Base-by-base conservation (phyloP, 2,329 filamentous ascomycete genomes). In the Aspergillus versicolor region DNA sequence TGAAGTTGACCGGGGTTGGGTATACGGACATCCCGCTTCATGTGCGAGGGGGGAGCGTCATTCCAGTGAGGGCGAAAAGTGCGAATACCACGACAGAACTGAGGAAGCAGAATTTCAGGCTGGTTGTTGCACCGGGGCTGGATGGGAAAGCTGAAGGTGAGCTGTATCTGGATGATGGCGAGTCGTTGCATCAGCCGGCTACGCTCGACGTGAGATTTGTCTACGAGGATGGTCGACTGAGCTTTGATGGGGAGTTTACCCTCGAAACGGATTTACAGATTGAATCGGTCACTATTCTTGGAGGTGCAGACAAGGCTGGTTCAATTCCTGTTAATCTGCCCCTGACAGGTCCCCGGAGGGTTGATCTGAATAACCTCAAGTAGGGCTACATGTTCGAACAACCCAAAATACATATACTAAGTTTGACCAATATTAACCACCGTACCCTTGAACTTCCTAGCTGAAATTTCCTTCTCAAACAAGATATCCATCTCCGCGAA, bases 41-140 rank as follows among this genome's bases (percentile, higher is more conserved):
- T 67, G 81, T 88, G 65, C 81, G 82, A 48, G 84, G 84, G n/a
- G 86, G 86, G n/a, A 78, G 70, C 52, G 82, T 88, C 58, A 65
- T 88, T 13, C 84, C 85, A 0, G 69, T 84, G 52, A 81, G 86
- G 27, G 68, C 70, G 1, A 71, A 76, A 37, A 78, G 77, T 30
- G 82, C 82, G 2, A 82, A 81, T 76, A 90, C 78, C 65, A 92
- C 72, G 67, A 85, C 66, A 69, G 88, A 79, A 17, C 71, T 86
- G 42, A 78, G 82, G 40, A 80, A 83, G 62, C 78, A 88, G 64
- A 79, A 86, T 62, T 93, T 93, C 74, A 81, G 87, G 68, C 75
- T 95, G 48, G 66, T 93, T 32, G 80, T 95, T 44, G 87, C 90
- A 0, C 81, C 89, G 0, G 84, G 82, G 6, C 66, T 70, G 1